Evolutionary conservation across 805 yeast species (phyloP).

Genomic region (Blastobotrys americana): DNA sequence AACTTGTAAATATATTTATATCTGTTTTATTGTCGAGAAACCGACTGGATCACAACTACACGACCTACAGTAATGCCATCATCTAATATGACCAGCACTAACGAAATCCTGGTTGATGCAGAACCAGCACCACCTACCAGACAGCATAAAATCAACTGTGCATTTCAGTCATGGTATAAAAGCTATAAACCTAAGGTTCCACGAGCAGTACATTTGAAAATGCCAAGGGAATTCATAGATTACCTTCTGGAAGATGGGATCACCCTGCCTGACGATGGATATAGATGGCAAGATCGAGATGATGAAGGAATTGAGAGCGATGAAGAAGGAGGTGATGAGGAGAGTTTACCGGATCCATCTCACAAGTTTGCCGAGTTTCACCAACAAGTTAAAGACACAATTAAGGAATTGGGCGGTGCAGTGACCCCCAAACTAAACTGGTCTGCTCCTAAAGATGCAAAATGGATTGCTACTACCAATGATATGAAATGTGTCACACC

Average conservation of each 20-base stretch:
- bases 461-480: conserved; percentile 81
- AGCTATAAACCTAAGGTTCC: conserved; percentile 44
- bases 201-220: conserved; percentile 42
- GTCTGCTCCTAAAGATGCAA: conserved; percentile 95
- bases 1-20: too few relatives aligned
- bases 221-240: conserved; percentile 51
- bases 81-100: too few relatives aligned
- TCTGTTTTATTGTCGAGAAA: too few relatives aligned
- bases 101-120: too few relatives aligned
- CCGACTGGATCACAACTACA: too few relatives aligned
- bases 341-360: conserved; percentile 36
- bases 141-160: conserved; percentile 43
- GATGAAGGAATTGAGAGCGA: conserved; percentile 21
- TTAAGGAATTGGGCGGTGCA: conserved; percentile 44
- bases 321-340: conserved; percentile 15
- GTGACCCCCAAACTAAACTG: conserved; percentile 90
- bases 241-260: conserved; percentile 67
- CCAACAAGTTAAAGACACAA: conserved; percentile 37
- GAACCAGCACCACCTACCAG: conserved; percentile 1
- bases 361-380: conserved; percentile 56
- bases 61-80: too few relatives aligned
- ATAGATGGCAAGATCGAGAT: conserved; percentile 51
- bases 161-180: conserved; percentile 55
- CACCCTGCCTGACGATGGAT: conserved; percentile 39
- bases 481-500: conserved; percentile 63